A percentile compares a stretch with the other conserved stretches of the same genome.
Conservation (phyloP, 164 flowering plant genomes). For the Berberis vulgaris region DNA sequence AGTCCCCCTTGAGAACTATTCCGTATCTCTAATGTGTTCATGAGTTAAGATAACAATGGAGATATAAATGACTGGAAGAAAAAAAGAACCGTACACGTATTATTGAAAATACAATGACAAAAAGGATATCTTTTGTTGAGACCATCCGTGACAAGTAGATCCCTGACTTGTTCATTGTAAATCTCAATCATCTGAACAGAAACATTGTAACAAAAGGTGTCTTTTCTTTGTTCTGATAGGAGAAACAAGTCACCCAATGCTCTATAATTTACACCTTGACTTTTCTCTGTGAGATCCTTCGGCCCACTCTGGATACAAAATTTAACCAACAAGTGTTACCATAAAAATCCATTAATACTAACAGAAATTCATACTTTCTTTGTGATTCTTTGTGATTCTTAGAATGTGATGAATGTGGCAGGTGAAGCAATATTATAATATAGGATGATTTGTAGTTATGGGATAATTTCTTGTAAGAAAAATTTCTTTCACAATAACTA, state of each 20-base stretch:
- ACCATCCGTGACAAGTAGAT: conserved; percentile 83
- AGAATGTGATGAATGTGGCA: no score
- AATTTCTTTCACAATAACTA: background rate
- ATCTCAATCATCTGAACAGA: conserved; percentile 98
- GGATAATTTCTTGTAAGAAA: background rate
- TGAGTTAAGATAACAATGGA: conserved; percentile 38
- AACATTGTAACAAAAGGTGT: conserved; percentile 70
- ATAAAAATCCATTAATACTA: background rate
- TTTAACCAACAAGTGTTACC: conserved; percentile 2
- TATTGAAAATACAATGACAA: background rate
- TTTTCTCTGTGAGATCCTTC: conserved; percentile 69
- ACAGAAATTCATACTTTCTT: background rate
- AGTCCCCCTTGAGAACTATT: conserved; percentile 86
- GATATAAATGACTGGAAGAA: background rate
- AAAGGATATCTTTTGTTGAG: conserved; percentile 93
- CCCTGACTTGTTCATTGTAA: conserved; percentile 98
- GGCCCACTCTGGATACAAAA: conserved; percentile 69
- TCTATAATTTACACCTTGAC: conserved; percentile 86
- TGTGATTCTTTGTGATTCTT: no score
- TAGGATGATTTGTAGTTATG: no score
- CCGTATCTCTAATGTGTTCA: conserved; percentile 82
- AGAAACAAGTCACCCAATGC: conserved; percentile 82
- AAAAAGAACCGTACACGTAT: background rate
- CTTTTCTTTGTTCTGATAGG: conserved; percentile 77
- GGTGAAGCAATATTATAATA: no score